These are phyloP conservation scores for Sporobolomyces roseus DNA, from an alignment of 768 basidiomycete species.

Conservation along the genomic window DNA sequence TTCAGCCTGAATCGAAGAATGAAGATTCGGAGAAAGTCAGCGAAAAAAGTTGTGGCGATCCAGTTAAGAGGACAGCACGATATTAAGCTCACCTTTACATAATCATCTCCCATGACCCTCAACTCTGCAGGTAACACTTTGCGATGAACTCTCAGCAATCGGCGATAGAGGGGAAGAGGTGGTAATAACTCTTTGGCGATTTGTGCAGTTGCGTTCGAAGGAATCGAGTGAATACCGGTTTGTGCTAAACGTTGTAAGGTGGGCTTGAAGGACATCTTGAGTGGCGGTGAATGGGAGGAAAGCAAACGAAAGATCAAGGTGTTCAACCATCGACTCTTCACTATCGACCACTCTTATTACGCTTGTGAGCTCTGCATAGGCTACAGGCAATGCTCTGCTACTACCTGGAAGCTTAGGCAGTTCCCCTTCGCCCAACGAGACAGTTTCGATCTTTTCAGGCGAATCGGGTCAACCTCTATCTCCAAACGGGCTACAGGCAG, in stretches of 20 bases:
- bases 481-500: no score
- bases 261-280: conserved; percentile 20
- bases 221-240: conserved; percentile 1
- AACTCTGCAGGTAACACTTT: conserved; percentile 65
- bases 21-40: conserved; percentile 12
- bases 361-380: no score
- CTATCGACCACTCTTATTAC: no score
- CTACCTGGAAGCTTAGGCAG: no score
- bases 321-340: no score
- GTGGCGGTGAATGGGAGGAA: no score
- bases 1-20: conserved; percentile 55
- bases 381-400: no score
- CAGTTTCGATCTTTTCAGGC: no score
- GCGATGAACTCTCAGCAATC: conserved; percentile 74
- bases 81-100: conserved; percentile 59
- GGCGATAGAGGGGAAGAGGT: conserved; percentile 60
- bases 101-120: conserved; percentile 77
- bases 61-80: not conserved
- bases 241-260: not conserved
- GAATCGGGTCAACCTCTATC: no score
- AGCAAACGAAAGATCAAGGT: no score
- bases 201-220: conserved; percentile 5
- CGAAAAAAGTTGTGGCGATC: conserved; percentile 10
- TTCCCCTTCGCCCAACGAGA: no score
- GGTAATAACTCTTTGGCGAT: conserved; percentile 36